Evolutionary conservation across 2,329 filamentous ascomycete genomes (phyloP).

Genomic region (Fusarium miscanthi): DNA sequence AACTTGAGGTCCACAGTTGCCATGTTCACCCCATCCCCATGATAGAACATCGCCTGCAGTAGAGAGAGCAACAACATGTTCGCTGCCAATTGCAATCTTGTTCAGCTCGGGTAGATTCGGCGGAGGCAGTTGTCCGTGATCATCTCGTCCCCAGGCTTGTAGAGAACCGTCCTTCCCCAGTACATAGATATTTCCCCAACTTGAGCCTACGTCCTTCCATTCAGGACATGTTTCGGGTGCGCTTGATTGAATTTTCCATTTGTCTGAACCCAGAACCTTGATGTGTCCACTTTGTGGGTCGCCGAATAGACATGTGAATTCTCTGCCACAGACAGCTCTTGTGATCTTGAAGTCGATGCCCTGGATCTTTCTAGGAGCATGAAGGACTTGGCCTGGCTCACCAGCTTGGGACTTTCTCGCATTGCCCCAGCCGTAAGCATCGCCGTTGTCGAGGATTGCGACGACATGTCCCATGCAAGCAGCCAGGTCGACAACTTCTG

Average conservation of each 20-base stretch:
- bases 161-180: conserved; percentile 70
- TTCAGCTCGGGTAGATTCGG: conserved; percentile 66
- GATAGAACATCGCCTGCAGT: conserved; percentile 74
- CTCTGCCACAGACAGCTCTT: conserved; percentile 80
- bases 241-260: conserved; percentile 71
- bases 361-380: conserved; percentile 70
- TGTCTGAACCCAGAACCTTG: conserved; percentile 77
- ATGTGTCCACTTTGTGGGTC: conserved; percentile 67
- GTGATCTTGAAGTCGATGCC: conserved; percentile 69
- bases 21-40: conserved; percentile 98
- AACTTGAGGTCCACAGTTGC: conserved; percentile 85
- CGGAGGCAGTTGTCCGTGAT: conserved; percentile 84
- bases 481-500: conserved; percentile 71
- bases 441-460: conserved; percentile 77
- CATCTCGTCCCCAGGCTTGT: conserved; percentile 82
- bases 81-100: conserved; percentile 84
- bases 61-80: conserved; percentile 84
- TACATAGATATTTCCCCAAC: conserved; percentile 86
- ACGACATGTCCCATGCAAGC: conserved; percentile 84
- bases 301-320: conserved; percentile 82
- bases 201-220: conserved; percentile 78
- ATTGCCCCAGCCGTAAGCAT: conserved; percentile 89
- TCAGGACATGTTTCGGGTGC: conserved; percentile 63
- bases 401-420: conserved; percentile 88
- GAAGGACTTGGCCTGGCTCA: conserved; percentile 62